Conservation (phyloP, 1,139 yeast genomes). For the Blastobotrys indianensis region DNA sequence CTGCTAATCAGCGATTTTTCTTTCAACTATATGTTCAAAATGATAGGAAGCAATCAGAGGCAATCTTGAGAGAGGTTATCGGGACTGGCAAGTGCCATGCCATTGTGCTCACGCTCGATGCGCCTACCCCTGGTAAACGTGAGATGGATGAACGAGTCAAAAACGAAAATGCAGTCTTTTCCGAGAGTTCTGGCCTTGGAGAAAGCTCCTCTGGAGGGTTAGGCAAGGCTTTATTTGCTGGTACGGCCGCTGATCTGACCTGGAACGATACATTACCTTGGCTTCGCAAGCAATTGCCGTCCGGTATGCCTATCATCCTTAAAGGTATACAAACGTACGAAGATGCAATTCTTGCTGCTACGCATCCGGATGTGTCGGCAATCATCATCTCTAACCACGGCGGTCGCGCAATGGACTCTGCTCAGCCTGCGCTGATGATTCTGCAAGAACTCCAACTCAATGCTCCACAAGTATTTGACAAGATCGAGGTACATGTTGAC, state of each 20-base stretch:
- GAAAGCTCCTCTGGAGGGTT: slow-evolving; percentile 17
- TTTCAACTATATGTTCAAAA: slow-evolving; percentile 69
- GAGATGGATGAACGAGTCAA: slow-evolving; percentile 47
- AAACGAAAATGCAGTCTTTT: slow-evolving; percentile 37
- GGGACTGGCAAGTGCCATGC: slow-evolving; percentile 46
- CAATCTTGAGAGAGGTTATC: slow-evolving; percentile 50
- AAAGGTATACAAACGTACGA: slow-evolving; percentile 50
- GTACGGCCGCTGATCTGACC: slow-evolving; percentile 45
- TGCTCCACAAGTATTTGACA: slow-evolving; percentile 37
- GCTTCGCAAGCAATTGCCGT: slow-evolving; percentile 38
- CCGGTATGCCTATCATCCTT: slow-evolving; percentile 34
- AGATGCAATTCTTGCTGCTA: slow-evolving; percentile 45
- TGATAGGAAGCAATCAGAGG: slow-evolving; percentile 48
- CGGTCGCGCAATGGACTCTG: slow-evolving; percentile 49
- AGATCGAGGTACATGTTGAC: slow-evolving; percentile 45
- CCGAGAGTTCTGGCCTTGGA: slow-evolving; percentile 27
- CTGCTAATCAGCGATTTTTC: slow-evolving; percentile 57
- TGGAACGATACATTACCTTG: slow-evolving; percentile 42
- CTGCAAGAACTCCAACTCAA: slow-evolving; percentile 44
- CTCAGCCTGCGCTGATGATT: slow-evolving; percentile 46
- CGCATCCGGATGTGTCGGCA: slow-evolving; percentile 41
- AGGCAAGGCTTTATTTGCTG: slow-evolving; percentile 44
- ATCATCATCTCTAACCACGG: slow-evolving; percentile 53
- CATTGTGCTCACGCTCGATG: slow-evolving; percentile 75
- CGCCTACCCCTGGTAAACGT: slow-evolving; percentile 79